Evolutionary conservation across 2,329 filamentous ascomycete genomes (phyloP).

Genomic region (Phialocephala sp.): DNA sequence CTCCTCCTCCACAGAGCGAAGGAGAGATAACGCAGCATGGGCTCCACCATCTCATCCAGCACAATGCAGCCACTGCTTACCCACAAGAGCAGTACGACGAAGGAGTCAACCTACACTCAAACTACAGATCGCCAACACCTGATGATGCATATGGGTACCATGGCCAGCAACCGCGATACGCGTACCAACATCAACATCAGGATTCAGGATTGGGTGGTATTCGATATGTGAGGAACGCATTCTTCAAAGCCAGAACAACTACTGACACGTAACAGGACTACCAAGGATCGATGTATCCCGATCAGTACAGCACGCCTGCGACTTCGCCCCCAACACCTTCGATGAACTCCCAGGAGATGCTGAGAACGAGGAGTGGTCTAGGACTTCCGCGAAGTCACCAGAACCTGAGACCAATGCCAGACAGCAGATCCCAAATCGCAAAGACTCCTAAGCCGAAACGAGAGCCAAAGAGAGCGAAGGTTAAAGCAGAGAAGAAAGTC

Average conservation of each 20-base stretch:
- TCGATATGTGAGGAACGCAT: slow-evolving; percentile 37
- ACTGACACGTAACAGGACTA: slow-evolving; percentile 35
- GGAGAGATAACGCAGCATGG: slow-evolving; percentile 49
- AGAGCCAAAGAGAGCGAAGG: slow-evolving; percentile 45
- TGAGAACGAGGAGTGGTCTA: slow-evolving; percentile 41
- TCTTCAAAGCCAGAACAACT: neutral
- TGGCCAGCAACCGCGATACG: slow-evolving; percentile 33
- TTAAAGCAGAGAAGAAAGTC: slow-evolving; percentile 52
- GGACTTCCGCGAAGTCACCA: slow-evolving; percentile 35
- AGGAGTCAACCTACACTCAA: slow-evolving; percentile 34
- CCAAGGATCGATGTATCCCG: slow-evolving; percentile 34
- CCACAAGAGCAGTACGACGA: slow-evolving; percentile 38
- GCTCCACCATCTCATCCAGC: slow-evolving; percentile 51
- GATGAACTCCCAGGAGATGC: slow-evolving; percentile 34
- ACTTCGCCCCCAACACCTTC: slow-evolving; percentile 58
- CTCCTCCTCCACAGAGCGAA: slow-evolving; percentile 48
- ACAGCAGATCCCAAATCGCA: slow-evolving; percentile 32
- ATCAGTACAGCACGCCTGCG: slow-evolving; percentile 57
- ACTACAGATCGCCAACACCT: slow-evolving; percentile 38
- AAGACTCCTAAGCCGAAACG: slow-evolving; percentile 44
- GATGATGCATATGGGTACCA: slow-evolving; percentile 31
- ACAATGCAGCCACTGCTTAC: slow-evolving; percentile 47
- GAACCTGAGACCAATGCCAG: slow-evolving; percentile 37
- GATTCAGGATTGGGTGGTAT: slow-evolving; percentile 33
- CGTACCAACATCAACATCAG: slow-evolving; percentile 39